Evolutionary conservation across 176 grass and related monocot genomes (phyloP).

Genomic region (Coix lacrymajobi): DNA sequence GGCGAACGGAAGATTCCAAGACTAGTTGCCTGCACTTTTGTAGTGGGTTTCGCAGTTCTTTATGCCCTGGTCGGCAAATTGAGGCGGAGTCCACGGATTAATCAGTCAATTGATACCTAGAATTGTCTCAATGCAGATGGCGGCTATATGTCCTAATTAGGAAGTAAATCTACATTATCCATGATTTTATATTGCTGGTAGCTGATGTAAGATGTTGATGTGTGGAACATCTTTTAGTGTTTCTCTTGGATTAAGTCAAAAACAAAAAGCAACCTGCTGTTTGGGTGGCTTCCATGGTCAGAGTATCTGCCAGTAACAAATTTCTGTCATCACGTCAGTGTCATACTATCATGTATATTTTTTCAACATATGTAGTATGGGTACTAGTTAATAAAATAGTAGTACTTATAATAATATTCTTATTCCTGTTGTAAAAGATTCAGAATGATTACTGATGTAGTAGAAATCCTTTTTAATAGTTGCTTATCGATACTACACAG

Average conservation of each 20-base stretch:
- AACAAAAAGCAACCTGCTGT: background rate
- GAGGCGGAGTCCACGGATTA: slow-evolving; percentile 20
- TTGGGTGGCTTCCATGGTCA: background rate
- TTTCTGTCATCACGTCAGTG: background rate
- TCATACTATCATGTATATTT: background rate
- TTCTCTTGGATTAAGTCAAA: background rate
- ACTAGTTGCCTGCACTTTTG: slow-evolving; percentile 23
- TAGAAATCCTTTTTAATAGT: background rate
- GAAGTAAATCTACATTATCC: slow-evolving; percentile 37
- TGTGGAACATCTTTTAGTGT: slow-evolving; percentile 3
- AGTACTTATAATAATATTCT: background rate
- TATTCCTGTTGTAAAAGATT: background rate
- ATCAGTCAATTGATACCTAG: slow-evolving; percentile 13
- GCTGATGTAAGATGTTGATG: slow-evolving; percentile 25
- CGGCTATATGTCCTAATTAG: slow-evolving; percentile 7
- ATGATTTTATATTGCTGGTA: slow-evolving; percentile 26
- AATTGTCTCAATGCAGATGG: slow-evolving; percentile 27
- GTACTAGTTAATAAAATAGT: background rate
- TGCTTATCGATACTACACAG: background rate
- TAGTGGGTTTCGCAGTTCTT: slow-evolving; percentile 27
- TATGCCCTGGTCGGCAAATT: slow-evolving; percentile 27
- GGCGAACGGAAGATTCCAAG: slow-evolving; percentile 22
- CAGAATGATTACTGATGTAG: background rate
- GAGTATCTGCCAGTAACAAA: background rate
- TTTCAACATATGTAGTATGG: background rate